Evolutionary conservation across 306 rosid genomes (phyloP).

Genomic region (Cucumis melo): DNA sequence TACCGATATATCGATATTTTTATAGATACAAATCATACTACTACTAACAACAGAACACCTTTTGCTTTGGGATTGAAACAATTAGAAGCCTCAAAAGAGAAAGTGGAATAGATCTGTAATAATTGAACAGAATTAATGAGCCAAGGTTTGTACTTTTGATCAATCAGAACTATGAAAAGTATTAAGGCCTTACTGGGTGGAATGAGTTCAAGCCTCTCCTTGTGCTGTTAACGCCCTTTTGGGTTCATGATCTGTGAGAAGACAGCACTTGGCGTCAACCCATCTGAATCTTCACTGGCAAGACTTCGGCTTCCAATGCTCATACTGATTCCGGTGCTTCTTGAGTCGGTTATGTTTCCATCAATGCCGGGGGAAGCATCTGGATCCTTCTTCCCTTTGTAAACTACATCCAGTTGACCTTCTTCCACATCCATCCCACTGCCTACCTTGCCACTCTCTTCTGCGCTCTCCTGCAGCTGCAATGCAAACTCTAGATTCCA

Average conservation of each 20-base stretch:
- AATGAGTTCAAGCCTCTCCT: background rate
- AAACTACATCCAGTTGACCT: conserved; percentile 27
- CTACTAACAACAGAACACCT: background rate
- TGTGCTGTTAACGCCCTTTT: conserved; percentile 67
- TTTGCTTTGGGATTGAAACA: background rate
- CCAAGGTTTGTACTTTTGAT: background rate
- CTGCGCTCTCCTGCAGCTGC: conserved; percentile 98
- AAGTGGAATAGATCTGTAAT: background rate
- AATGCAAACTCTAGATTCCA: conserved; percentile 98
- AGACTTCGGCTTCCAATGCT: conserved; percentile 97
- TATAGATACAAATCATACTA: background rate
- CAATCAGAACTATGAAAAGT: background rate
- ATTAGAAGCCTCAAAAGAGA: background rate
- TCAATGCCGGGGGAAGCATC: conserved; percentile 33
- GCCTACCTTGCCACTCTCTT: conserved; percentile 58
- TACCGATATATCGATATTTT: background rate
- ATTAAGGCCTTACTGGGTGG: background rate
- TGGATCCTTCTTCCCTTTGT: conserved; percentile 61
- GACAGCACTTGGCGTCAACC: conserved; percentile 93
- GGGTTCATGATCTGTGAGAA: conserved; percentile 99
- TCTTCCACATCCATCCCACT: conserved; percentile 30
- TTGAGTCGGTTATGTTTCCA: conserved; percentile 65
- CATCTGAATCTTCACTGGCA: conserved; percentile 94
- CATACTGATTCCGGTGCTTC: conserved; percentile 91
- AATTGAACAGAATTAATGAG: background rate